phyloP scores from a whole-genome alignment of 306 rosid species.

The Trifolium fragiferum region DNA sequence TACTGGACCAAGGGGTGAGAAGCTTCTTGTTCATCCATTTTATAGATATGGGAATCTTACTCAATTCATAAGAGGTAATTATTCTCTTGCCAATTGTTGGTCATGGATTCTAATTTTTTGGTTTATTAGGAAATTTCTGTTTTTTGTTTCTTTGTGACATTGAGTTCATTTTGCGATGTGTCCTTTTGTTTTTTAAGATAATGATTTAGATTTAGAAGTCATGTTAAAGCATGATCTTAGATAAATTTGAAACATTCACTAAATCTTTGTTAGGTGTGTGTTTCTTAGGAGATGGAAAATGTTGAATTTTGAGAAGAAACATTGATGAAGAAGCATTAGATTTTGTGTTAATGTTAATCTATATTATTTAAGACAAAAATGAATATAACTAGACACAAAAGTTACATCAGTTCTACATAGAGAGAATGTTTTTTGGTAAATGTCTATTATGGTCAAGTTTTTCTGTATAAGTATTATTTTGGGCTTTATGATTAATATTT shows the following conservation, averaged over 20 bases:
- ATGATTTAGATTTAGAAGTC: slow-evolving; percentile 15
- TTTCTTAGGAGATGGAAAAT: slow-evolving; percentile 33
- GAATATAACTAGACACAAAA: slow-evolving; percentile 2
- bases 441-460: not conserved
- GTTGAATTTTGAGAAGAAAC: slow-evolving; percentile 18
- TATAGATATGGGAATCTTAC: slow-evolving; percentile 72
- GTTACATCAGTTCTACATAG: not conserved
- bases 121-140: slow-evolving; percentile 18
- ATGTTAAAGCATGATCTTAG: slow-evolving; percentile 27
- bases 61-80: slow-evolving; percentile 79
- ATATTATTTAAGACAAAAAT: not conserved
- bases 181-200: slow-evolving; percentile 29
- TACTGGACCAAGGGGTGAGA: slow-evolving; percentile 94
- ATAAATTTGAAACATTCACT: slow-evolving; percentile 18
- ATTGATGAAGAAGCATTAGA: slow-evolving; percentile 15
- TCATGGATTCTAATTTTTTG: slow-evolving; percentile 26
- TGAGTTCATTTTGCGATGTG: slow-evolving; percentile 7
- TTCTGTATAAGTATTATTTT: slow-evolving; percentile 1
- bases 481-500: slow-evolving; percentile 2
- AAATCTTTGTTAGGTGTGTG: not conserved
- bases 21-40: slow-evolving; percentile 91
- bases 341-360: slow-evolving; percentile 18
- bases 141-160: slow-evolving; percentile 25
- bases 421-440: slow-evolving; percentile 15
- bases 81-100: slow-evolving; percentile 6